phyloP scores from a whole-genome alignment of 140 eudicot genomes.

The Flaveria floridana region DNA sequence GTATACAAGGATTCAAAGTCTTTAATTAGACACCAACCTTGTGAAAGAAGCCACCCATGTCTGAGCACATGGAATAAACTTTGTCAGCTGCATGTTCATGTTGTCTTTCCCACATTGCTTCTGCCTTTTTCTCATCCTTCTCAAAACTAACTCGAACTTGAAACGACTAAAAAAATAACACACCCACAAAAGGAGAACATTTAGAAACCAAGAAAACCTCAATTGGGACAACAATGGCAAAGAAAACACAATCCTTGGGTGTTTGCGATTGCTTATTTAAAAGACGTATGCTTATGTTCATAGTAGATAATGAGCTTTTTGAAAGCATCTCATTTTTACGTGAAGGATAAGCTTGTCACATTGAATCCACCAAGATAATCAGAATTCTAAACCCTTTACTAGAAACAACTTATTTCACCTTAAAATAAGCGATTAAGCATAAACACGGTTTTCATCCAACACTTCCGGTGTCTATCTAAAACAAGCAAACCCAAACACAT shows the following conservation, averaged over 20 bases:
- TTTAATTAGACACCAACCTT: constrained; percentile 51
- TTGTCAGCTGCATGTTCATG: constrained; percentile 88
- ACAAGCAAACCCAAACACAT: neutral
- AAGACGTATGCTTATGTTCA: neutral
- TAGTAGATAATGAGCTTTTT: neutral
- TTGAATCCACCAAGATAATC: neutral
- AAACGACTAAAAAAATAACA: constrained; percentile 53
- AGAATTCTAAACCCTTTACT: neutral
- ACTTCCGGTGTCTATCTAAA: neutral
- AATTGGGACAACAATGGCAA: neutral
- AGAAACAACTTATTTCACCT: neutral
- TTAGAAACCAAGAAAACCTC: constrained; percentile 1
- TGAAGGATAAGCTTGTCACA: neutral
- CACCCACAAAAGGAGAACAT: constrained; percentile 11
- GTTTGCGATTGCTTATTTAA: neutral
- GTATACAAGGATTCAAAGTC: neutral
- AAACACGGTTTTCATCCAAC: neutral
- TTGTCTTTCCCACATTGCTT: constrained; percentile 94
- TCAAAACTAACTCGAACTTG: constrained; percentile 70
- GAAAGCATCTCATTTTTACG: neutral
- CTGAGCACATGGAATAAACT: constrained; percentile 84
- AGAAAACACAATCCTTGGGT: neutral
- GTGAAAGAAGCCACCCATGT: constrained; percentile 95
- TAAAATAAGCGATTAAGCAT: neutral
- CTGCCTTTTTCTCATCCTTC: constrained; percentile 74